Evolutionary conservation across 495 filamentous ascomycete genomes (phyloP), one percentile per base, ranked within the genome.

Genomic region (Coniosporium apollinis): DNA sequence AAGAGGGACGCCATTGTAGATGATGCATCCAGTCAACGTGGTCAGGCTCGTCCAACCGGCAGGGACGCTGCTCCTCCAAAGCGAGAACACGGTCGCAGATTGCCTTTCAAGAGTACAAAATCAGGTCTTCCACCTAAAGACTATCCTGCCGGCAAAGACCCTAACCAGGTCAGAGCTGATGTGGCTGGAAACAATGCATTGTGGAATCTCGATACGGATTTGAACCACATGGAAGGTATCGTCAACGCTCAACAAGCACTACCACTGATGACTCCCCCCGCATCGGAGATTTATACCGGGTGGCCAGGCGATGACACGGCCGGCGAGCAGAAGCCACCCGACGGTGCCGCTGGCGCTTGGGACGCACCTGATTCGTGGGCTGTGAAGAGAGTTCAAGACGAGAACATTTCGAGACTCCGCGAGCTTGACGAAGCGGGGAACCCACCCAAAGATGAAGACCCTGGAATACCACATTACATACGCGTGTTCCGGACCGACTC

Each of bases 341-440:
- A 56, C 36, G 40, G 42, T 22, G 40, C 34, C 15, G 47, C 39
- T 29, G 61, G 62, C 3, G 64, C 66, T 5, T 94, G 86, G 86
- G 75, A 83, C 54, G 83, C 84, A 2, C 86, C 86, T 8, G 86
- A 94, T 51, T 89, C 82, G 54, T 94, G 86, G 86, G 80, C 78
- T 22, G 83, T 93, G 22, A 81, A 76, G 42, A 73, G 67, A 39
- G 61, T 62, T 19, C 60, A 62, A 8, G 70, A 85, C 31, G 82
- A 86, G 31, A 70, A 74, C 46, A 58, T 69, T 22, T 46, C 58
- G 13, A 56, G 65, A 13, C 43, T 76, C 7, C 54, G 53, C n/a
- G 77, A 82, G 33, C 69, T 77, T 28, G 69, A 70, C 37, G 67
- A 76, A 17, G 51, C 54, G 34, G 65, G 63, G 6, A 64, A 66